Base-by-base conservation (phyloP, 495 filamentous ascomycete genomes). In the Penicillium tannophilum region DNA sequence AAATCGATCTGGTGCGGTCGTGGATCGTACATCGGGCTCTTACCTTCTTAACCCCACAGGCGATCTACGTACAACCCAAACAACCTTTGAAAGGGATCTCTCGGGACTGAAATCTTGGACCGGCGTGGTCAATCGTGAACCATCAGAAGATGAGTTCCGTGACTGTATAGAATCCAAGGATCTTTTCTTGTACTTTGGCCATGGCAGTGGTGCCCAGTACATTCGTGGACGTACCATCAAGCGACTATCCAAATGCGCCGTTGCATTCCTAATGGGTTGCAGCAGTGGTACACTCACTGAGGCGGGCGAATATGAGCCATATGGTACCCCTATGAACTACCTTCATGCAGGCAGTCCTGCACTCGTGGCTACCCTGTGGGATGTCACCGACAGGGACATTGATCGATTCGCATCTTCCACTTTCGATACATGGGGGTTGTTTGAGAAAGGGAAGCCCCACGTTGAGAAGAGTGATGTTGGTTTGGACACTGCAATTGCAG, bases 351-450 rank as follows among this genome's bases (percentile, higher is more conserved):
- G 93, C 7, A 84, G 82, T 52, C 87, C 90, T 3, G 91, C 93
- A 10, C 80, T 97, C 17, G 85, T 97, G 0, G 93, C 90, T 20
- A 96, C 90, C 5, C 78, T 98, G 36, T 98, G 94, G 94, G 94
- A 98, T 72, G 94, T 98, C 20, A 98, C 95, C 12, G 94, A 98
- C 64, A 88, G 89, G 62, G 94, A 98, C 69, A 94, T 96, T 64
- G 94, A 98, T 77, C 87, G 92, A 36, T 96, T 97, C 68, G 87
- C 91, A 0, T 84, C 84, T 23, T 76, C 82, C 16, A 76, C 88
- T 3, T 87, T 96, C 50, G 88, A 93, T 68, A 82, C 86, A 54
- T 98, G 94, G 94, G 94, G 94, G 14, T 68, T 98, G 3, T 75
- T 91, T 28, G 63, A 52, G 44, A 65, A 64, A 45, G 55, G 58